Evolutionary conservation across 257 asterid species (phyloP), one percentile per base, ranked within the genome.

Genomic region (Cinchona pubescens): DNA sequence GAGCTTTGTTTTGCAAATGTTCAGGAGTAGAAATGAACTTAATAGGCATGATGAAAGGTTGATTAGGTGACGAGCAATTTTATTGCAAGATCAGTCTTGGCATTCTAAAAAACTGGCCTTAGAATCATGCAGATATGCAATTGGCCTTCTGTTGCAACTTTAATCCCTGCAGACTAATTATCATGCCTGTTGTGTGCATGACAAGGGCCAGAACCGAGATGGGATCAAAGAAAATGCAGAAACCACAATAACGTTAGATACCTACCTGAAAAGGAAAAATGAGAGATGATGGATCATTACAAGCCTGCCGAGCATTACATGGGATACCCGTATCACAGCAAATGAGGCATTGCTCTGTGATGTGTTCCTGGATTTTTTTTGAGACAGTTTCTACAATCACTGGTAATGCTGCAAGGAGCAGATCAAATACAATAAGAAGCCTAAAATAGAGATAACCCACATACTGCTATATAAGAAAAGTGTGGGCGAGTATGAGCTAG

Each of bases 211-310:
- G 38, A 55, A 21, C 29, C 48, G 4, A 6, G 29, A 53, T 21
- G 13, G 25, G 7, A 56, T 56, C 32, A 56, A 19, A 1, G 21
- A 7, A 59, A 58, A 66, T 42, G 71, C 15, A 18, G 42, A 56
- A 72, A 18, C 15, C 59, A 72, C 9, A 75, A 71, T 63, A 30
- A 29, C 46, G 34, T 55, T 2, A 59, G 45, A 9, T 56, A 76
- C 89, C 79, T 62, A 87, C 99, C 96, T 92, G 99, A 86, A 94
- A 94, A 80, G 98, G 97, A 43, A 94, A 94, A 75, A 92, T 92
- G 80, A 94, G 91, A 64, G 96, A 80, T 64, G 91, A 87, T 29
- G 93, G 95, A 81, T 90, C 88, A 77, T 83, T 78, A 77, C 98
- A 92, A 45, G 86, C 90, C 78, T 88, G 90, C 75, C 96, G 92